Conservation (phyloP, 176 grass and related monocot species). For the Chrysopogon serrulatus region DNA sequence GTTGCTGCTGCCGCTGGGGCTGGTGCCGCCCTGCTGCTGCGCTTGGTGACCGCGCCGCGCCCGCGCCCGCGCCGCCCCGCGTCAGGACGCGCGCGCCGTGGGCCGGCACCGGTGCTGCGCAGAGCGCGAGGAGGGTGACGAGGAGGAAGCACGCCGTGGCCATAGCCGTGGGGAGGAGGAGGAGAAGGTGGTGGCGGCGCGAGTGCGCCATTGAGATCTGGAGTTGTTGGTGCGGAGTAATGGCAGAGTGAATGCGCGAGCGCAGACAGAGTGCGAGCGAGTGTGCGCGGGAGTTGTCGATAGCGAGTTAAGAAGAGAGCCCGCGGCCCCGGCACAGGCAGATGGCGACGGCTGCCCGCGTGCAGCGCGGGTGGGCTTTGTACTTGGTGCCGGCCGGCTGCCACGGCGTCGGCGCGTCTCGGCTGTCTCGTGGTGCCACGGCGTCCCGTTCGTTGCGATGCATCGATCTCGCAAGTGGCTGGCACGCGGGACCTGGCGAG, state of each 20-base stretch:
- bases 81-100: neutral
- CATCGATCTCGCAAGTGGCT: neutral
- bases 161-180: neutral
- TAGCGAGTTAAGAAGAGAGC: constrained; percentile 17
- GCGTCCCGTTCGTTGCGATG: neutral
- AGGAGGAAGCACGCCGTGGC: constrained; percentile 12
- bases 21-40: neutral
- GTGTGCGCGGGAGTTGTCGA: neutral
- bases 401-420: neutral
- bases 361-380: neutral
- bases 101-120: neutral
- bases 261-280: neutral
- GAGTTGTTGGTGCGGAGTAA: constrained; percentile 36
- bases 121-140: constrained; percentile 15
- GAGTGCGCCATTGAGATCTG: constrained; percentile 41
- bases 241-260: constrained; percentile 1
- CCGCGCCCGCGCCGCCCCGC: neutral
- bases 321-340: neutral
- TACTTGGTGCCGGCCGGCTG: neutral
- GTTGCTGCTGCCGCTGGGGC: neutral
- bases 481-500: constrained; percentile 10
- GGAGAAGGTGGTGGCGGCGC: neutral
- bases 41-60: neutral
- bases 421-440: neutral
- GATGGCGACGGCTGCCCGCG: constrained; percentile 17